Evolutionary conservation across 202 grass and related monocot species (phyloP), one percentile per base, ranked within the genome.

Genomic region (Panicum hallii): DNA sequence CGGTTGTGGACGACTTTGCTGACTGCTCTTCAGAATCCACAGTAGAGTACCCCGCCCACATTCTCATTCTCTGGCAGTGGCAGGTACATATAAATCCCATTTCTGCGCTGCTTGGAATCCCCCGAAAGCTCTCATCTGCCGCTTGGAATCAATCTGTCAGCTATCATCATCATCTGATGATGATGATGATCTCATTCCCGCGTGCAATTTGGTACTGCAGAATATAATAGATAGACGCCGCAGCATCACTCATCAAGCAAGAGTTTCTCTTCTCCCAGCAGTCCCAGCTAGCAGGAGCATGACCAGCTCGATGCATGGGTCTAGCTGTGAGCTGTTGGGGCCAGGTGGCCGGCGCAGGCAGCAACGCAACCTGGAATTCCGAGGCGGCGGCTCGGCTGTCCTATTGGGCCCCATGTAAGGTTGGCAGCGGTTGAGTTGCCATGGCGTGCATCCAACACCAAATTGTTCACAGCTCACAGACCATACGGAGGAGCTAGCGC

Each of bases 291-390:
- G 11, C 57, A 62, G 55, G 13, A 77, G 14, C 75, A 49, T 15
- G 32, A 11, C 70, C 70, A 53, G 14, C 26, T 73, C 70, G 7
- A n/a, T n/a, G n/a, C n/a, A 50, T 65, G 26, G 16, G 44, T 28
- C 38, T 13, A 20, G 75, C 4, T 65, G 60, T 58, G 81, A 75
- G 58, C 55, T 60, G 67, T 70, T 38, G 16, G 48, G 28, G 17
- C 32, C 32, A 1, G 32, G 22, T 73, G 55, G 3, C 46, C 36
- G 78, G n/a, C 63, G 67, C 26, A 19, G 74, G 67, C n/a, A 14
- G 81, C 81, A 72, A 80, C 75, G 81, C 81, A 72, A 80, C 81
- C 87, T 89, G 87, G 87, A 84, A 80, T 62, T 23, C 26, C 45
- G 7, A 79, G 75, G 40, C 68, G 63, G 46, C 77, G 17, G 80